Evolutionary conservation across 345 rosid genomes (phyloP), one percentile per base, ranked within the genome.

Genomic region (Salix suchowensis): DNA sequence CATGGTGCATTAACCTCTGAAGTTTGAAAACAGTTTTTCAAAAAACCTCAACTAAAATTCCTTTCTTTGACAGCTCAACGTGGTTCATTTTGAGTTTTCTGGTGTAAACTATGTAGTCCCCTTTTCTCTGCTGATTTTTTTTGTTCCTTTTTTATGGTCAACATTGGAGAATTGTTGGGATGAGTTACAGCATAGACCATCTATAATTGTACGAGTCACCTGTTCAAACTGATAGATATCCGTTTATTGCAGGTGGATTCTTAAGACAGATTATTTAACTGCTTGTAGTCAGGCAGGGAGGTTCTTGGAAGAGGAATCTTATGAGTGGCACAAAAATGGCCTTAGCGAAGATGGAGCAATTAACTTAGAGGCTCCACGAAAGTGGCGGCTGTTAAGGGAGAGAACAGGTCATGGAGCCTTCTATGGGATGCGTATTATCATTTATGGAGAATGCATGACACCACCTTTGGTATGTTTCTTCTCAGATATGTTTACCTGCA

Each of bases 361-460:
- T 74, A 92, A 81, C 79, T 86, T 96, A 24, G 97, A 91, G 82
- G 87, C 94, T 74, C 98, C 98, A 58, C 88, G 97, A 73, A 94
- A 90, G 79, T 96, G 99, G 98, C 87, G 98, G 72, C 89, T 89
- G 4, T 76, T 91, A 39, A 85, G 85, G 81, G 93, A 92, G 86
- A 85, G 87, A 84, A 94, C 97, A 58, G 97, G 98, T 65, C 97
- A 94, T 68, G 98, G 99, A 78, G 98, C 98, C 62, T 90, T 96
- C 74, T 75, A 87, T 80, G 96, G 93, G 58, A 77, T 92, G 91
- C 88, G 88, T 68, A 82, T 94, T 62, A 82, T 96, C 76, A 79
- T 94, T 60, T 94, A 94, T 73, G 99, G 99, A 69, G 97, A 88
- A 80, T 94, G 98, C 88, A 79, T 91, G 54, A 84, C 92, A 5